These are phyloP conservation scores for Ustilago vetiveriae DNA, from an alignment of 1,284 basidiomycete species.

Conservation along the genomic window DNA sequence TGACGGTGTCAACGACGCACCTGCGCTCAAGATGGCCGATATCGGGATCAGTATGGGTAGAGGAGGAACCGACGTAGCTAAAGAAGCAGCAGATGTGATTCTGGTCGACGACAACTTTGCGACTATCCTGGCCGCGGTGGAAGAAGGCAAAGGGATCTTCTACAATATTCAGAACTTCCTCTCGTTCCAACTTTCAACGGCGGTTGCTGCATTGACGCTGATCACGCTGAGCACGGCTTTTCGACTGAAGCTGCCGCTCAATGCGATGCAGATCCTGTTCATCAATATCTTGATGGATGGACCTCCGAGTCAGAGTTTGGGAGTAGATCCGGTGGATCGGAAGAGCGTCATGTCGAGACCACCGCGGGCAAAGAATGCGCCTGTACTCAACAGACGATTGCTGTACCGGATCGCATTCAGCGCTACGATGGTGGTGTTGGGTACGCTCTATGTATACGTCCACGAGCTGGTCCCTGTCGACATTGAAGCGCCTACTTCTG, in stretches of 20 bases:
- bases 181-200: conserved; percentile 94
- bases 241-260: conserved; percentile 87
- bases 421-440: conserved; percentile 86
- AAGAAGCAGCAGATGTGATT: conserved; percentile 96
- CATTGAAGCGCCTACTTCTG: conserved; percentile 14
- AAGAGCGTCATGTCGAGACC: conserved; percentile 82
- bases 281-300: conserved; percentile 99
- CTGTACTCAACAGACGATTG: conserved; percentile 80
- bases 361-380: conserved; percentile 86
- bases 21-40: conserved; percentile 95
- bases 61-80: conserved; percentile 95
- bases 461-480: conserved; percentile 70
- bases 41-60: conserved; percentile 98
- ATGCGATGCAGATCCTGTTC: conserved; percentile 98
- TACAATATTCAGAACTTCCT: conserved; percentile 99
- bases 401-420: conserved; percentile 86
- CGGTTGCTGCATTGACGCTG: conserved; percentile 90
- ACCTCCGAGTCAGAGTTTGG: conserved; percentile 94
- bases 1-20: conserved; percentile 97
- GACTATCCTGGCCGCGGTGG: conserved; percentile 90
- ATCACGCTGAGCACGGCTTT: conserved; percentile 93
- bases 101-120: conserved; percentile 97
- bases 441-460: conserved; percentile 87
- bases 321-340: conserved; percentile 93
- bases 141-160: conserved; percentile 96